phyloP scores from a whole-genome alignment of 176 grass and related monocot genomes.

The Avena eriantha region DNA sequence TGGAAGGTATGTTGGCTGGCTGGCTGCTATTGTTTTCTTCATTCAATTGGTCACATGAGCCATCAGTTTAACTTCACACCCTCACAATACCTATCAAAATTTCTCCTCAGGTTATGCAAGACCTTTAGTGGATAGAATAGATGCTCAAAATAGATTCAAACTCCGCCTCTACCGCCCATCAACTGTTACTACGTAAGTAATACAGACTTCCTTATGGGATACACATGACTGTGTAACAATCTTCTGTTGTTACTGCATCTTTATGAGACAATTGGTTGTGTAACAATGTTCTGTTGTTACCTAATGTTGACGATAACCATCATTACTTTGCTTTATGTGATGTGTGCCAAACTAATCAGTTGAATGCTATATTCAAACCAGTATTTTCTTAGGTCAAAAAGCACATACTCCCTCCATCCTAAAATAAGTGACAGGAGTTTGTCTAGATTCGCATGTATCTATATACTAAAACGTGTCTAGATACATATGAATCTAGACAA shows the following conservation, averaged over 20 bases:
- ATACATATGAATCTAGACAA: no score
- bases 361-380: conserved; percentile 15
- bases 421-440: no score
- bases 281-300: conserved; percentile 9
- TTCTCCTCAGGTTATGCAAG: conserved; percentile 90
- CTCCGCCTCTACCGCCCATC: conserved; percentile 91
- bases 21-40: conserved; percentile 32
- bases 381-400: conserved; percentile 3
- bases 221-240: conserved; percentile 37
- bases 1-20: conserved; percentile 72
- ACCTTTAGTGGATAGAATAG: conserved; percentile 95
- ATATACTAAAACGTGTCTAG: no score
- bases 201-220: conserved; percentile 26
- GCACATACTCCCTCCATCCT: background rate
- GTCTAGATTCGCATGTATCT: no score
- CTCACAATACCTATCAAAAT: conserved; percentile 20
- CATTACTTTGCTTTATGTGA: conserved; percentile 21
- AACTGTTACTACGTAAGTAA: conserved; percentile 94
- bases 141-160: conserved; percentile 81
- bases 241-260: conserved; percentile 10
- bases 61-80: conserved; percentile 3
- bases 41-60: background rate
- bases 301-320: conserved; percentile 3
- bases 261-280: conserved; percentile 37
- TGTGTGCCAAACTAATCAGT: conserved; percentile 8